Base-by-base conservation (phyloP, 2,329 filamentous ascomycete genomes). In the Plectosphaerella plurivora region DNA sequence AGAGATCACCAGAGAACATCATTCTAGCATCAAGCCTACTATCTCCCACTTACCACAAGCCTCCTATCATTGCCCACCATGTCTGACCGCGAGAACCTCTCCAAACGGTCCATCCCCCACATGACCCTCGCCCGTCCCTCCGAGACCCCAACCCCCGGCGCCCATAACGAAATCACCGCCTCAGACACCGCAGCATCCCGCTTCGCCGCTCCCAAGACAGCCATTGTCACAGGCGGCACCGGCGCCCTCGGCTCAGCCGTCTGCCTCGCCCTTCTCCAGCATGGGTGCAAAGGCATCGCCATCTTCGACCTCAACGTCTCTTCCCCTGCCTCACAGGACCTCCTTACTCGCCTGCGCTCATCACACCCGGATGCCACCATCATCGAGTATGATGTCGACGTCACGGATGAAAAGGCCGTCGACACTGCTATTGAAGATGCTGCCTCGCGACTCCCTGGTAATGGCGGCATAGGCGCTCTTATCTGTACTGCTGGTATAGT, bases 401-500 rank as follows among this genome's bases (percentile, higher is more conserved):
- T 89, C 37, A 65, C 65, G 1, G 59, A 64, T 35, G 59, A 60
- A 50, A 85, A 84, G 4, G 83, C 78, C 9, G 72, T 88, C 1
- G 84, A 79, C 4, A 72, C 84, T 7, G 73, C 74, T 48, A 76
- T 78, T 25, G 79, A 79, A 1, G 70, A 76, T 45, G 85, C 85
- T 1, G 74, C 88, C 12, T 79, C 88, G 39, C 83, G 88, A 65
- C 84, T 89, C 60, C 41, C 41, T n/a, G n/a, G n/a, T 3, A 22
- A 22, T 33, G 86, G 86, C 10, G 71, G 82, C 2, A 63, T 71
- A 0, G 81, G 80, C 3, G 67, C 75, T 2, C 62, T 70, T 4
- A 75, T 82, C 57, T 84, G 81, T 58, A 88, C 88, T 60, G 87
- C 86, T 0, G 87, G 88, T 5, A 77, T 91, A 0, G 87, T 89